Evolutionary conservation across 2,329 filamentous ascomycete genomes (phyloP), one percentile per base, ranked within the genome.

Genomic region (Dothideomycetes sp.): DNA sequence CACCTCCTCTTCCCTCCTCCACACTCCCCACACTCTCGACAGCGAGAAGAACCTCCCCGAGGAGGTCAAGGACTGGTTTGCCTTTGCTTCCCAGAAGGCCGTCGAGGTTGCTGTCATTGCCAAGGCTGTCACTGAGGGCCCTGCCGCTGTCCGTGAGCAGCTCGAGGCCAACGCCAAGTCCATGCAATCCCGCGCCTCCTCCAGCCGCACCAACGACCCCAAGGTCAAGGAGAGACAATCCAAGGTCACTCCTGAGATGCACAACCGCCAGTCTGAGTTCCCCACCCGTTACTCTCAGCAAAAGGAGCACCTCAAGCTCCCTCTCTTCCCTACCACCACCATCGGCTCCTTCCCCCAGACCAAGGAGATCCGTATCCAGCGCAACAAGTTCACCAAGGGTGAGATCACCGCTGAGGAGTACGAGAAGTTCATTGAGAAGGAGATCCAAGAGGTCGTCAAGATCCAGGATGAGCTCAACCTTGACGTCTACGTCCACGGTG

Each of bases 331-430:
- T 49, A 98, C 91, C 61, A 98, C 91, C 64, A 98, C 91, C 63
- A 98, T 98, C 53, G 91, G 91, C 54, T 96, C 89, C 42, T 98
- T 98, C 84, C 91, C 91, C 54, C 91, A 98, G 76, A 98, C 91
- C 65, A 88, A 89, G 76, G 86, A 96, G 68, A 98, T 98, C 70
- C 87, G 91, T 70, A 71, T 93, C 56, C 80, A 88, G 70, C 84
- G 91, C 60, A 94, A 91, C 79, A 94, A 91, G 77, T 86, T 95
- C 74, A 94, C 88, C 75, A 98, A 98, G 81, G 84, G 83, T 61
- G 88, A 96, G 68, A 96, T 98, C 66, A 88, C 81, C 37, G 73
- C 80, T 55, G 75, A 81, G 60, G 72, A 96, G 72, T 98, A 98
- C 68, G 91, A 98, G 73, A 84, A 85, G 68, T 98, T 98, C 77